Conservation (phyloP, 306 rosid genomes). For the Quercus bicolor region DNA sequence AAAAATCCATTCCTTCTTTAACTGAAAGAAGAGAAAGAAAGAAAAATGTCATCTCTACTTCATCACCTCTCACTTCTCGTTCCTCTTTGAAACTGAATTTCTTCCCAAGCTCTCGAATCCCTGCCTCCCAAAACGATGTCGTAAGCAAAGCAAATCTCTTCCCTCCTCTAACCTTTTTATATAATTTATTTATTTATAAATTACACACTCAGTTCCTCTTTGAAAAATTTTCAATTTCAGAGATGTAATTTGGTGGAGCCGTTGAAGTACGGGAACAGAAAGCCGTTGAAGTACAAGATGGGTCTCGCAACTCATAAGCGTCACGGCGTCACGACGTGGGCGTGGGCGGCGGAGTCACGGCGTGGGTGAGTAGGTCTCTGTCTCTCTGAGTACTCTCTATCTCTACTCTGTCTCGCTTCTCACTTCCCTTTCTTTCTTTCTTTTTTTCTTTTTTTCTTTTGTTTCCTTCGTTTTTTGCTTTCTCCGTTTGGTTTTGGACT, state of each 20-base stretch:
- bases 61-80: constrained; percentile 16
- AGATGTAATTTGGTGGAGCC: constrained; percentile 44
- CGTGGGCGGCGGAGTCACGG: too few species aligned
- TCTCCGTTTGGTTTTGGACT: too few species aligned
- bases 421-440: too few species aligned
- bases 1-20: too few species aligned
- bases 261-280: constrained; percentile 55
- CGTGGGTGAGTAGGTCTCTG: too few species aligned
- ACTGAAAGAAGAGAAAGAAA: not conserved
- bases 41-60: constrained; percentile 34
- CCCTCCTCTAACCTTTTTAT: not conserved
- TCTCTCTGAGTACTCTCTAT: too few species aligned
- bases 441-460: too few species aligned
- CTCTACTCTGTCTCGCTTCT: too few species aligned
- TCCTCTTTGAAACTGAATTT: not conserved
- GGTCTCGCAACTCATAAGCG: too few species aligned
- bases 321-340: too few species aligned
- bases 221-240: constrained; percentile 20
- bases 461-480: too few species aligned
- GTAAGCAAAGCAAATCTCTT: constrained; percentile 17
- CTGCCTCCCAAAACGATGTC: constrained; percentile 16
- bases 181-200: not conserved
- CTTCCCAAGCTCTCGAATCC: constrained; percentile 14
- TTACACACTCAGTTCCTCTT: not conserved
- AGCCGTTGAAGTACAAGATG: too few species aligned